Percentiles rank a stretch among this genome's conserved stretches.
These are phyloP conservation scores for Calocera viscosa DNA, from an alignment of 768 basidiomycete species.

Conservation along the genomic window DNA sequence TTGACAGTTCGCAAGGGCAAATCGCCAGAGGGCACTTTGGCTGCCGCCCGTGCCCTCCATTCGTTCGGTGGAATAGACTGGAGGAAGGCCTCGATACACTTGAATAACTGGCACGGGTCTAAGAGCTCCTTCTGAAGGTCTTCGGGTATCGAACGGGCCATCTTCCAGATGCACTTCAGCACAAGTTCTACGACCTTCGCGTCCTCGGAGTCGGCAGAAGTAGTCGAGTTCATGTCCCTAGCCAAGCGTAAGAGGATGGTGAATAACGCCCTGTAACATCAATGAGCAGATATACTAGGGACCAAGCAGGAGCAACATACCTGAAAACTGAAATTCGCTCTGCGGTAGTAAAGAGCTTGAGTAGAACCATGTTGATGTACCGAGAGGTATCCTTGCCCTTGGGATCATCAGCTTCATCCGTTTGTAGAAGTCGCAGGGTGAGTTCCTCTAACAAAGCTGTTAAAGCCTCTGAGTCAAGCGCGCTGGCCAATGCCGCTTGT, in stretches of 20 bases:
- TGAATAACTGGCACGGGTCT: conserved; percentile 79
- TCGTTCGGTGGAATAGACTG: conserved; percentile 90
- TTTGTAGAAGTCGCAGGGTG: conserved; percentile 80
- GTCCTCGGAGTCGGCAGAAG: conserved; percentile 61
- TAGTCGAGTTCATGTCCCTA: conserved; percentile 21
- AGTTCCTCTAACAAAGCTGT: conserved; percentile 83
- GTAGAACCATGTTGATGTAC: conserved; percentile 97
- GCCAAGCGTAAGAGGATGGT: conserved; percentile 36
- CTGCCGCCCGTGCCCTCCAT: conserved; percentile 84
- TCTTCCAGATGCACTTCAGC: conserved; percentile 94
- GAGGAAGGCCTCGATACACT: conserved; percentile 86
- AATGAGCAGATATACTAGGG: conserved; percentile 68
- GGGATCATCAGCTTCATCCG: conserved; percentile 71
- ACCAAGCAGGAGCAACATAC: conserved; percentile 43
- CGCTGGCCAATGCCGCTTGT: conserved; percentile 74
- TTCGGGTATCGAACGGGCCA: conserved; percentile 86
- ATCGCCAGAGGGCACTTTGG: conserved; percentile 87
- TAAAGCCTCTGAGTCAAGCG: conserved; percentile 70
- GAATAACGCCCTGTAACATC: conserved; percentile 75
- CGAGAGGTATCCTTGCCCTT: conserved; percentile 87
- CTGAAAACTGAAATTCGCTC: conserved; percentile 83
- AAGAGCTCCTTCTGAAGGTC: conserved; percentile 69
- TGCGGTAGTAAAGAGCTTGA: conserved; percentile 83
- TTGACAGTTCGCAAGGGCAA: conserved; percentile 97
- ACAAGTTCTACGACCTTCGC: conserved; percentile 85